Percentiles rank a stretch among this genome's conserved stretches.
These are phyloP conservation scores for Achlya hypogyna DNA, from an alignment of 352 stramenopile genomes.

Conservation along the genomic window DNA sequence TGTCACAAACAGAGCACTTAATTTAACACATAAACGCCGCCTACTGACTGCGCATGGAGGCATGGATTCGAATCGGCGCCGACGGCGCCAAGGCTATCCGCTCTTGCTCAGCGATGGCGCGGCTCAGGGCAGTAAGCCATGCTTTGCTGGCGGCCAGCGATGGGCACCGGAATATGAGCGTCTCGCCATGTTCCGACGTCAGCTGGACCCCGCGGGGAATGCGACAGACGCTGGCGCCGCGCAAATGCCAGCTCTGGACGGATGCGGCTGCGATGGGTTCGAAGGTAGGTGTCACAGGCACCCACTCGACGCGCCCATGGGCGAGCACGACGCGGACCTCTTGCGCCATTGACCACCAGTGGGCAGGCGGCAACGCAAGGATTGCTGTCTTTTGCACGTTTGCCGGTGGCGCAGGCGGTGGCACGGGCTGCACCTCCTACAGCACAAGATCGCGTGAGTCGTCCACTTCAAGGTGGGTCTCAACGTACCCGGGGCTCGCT, in stretches of 20 bases:
- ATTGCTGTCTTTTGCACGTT: neutral
- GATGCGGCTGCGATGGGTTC: neutral
- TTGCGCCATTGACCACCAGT: neutral
- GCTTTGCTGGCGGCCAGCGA: neutral
- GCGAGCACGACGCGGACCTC: neutral
- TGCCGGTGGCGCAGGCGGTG: neutral
- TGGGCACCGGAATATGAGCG: neutral
- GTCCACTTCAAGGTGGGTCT: neutral
- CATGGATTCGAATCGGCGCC: neutral
- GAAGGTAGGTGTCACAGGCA: neutral
- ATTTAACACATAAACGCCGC: slow-evolving; percentile 2
- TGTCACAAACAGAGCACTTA: neutral
- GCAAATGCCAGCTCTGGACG: neutral
- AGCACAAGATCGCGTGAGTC: neutral
- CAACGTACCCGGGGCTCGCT: neutral
- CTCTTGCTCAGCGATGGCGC: neutral
- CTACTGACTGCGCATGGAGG: neutral
- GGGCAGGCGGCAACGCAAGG: neutral
- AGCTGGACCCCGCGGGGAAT: neutral
- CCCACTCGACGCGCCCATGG: neutral
- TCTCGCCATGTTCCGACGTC: neutral
- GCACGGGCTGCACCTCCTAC: neutral
- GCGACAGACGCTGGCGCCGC: neutral
- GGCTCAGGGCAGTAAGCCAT: neutral
- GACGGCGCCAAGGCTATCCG: neutral